Base-by-base conservation (phyloP, 2,329 filamentous ascomycete genomes). In the Cercospora brassicicola region DNA sequence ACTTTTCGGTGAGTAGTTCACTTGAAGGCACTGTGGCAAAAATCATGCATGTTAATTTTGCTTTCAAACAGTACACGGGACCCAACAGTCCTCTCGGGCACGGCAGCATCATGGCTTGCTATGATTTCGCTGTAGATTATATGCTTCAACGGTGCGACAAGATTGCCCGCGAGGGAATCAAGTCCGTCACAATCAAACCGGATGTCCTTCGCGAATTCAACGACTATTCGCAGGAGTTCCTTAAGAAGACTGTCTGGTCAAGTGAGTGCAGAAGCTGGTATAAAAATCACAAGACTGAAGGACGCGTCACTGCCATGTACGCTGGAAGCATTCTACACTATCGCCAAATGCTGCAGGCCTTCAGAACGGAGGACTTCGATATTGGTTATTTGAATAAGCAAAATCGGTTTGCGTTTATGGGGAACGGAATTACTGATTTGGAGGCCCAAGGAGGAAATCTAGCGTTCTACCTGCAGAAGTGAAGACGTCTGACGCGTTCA, bases 211-310 rank as follows among this genome's bases (percentile, higher is more conserved):
- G 80, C 23, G 84, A 85, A 67, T 86, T 85, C 72, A 78, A 77
- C 51, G 79, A 77, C 28, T 86, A 84, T 73, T 80, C 82, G 36
- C 79, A 82, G 48, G 79, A 81, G 61, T 84, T 86, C 71, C 84
- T 86, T 73, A 79, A 81, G 70, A 74, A 78, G 4, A 85, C 82
- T 0, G 83, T 86, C 2, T 86, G 84, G 73, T 76, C 79, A 5
- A 83, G 82, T 48, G 74, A 77, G 9, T 87, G 85, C 75, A 82
- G 81, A 67, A 84, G 82, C 63, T 87, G 85, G 85, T 88, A 87
- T 74, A 84, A 84, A 73, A 79, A 81, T 33, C 79, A 79, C 42
- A 78, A 73, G 1, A 73, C 79, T 4, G 79, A 84, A 55, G 82
- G 83, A 1, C 64, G 53, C 5, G 62, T 72, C 6, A 33, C 28